phyloP scores from a whole-genome alignment of 495 filamentous ascomycete genomes.

The Lasiosphaeris hirsuta region DNA sequence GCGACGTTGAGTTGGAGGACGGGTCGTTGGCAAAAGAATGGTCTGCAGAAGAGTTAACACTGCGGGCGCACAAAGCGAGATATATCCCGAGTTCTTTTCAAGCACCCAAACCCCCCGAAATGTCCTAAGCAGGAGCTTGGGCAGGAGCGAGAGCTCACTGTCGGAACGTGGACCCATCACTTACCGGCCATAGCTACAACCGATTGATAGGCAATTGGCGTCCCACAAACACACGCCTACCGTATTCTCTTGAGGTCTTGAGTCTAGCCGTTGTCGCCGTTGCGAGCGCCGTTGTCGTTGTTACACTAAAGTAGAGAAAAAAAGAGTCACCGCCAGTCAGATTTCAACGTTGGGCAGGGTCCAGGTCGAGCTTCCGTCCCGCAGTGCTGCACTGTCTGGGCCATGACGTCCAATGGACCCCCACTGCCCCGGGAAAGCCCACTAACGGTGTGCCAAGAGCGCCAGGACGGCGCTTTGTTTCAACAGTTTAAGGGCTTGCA shows the following conservation, averaged over 20 bases:
- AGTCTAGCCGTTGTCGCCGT: not conserved
- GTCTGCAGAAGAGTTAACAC: conserved; percentile 1
- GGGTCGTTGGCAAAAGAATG: conserved; percentile 21
- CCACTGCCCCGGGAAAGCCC: not conserved
- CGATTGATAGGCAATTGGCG: too few species aligned
- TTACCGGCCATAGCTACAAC: conserved; percentile 6
- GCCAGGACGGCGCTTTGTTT: conserved; percentile 18
- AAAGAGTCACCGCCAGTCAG: conserved; percentile 14
- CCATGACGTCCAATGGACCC: conserved; percentile 13
- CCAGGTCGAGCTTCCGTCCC: not conserved
- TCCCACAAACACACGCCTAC: not conserved
- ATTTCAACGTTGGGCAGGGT: not conserved
- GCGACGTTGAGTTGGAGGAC: conserved; percentile 30
- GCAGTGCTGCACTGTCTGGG: not conserved
- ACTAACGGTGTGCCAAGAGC: conserved; percentile 19
- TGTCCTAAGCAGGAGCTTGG: not conserved
- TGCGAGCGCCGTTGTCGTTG: not conserved
- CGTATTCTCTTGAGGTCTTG: not conserved
- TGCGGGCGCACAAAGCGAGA: too few species aligned
- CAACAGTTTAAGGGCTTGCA: conserved; percentile 19
- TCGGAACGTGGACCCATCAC: not conserved
- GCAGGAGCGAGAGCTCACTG: not conserved
- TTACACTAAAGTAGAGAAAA: not conserved
- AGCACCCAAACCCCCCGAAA: not conserved
- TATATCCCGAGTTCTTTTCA: too few species aligned